phyloP scores from a whole-genome alignment of 1,284 basidiomycete genomes.

The Volvariella volvacea region DNA sequence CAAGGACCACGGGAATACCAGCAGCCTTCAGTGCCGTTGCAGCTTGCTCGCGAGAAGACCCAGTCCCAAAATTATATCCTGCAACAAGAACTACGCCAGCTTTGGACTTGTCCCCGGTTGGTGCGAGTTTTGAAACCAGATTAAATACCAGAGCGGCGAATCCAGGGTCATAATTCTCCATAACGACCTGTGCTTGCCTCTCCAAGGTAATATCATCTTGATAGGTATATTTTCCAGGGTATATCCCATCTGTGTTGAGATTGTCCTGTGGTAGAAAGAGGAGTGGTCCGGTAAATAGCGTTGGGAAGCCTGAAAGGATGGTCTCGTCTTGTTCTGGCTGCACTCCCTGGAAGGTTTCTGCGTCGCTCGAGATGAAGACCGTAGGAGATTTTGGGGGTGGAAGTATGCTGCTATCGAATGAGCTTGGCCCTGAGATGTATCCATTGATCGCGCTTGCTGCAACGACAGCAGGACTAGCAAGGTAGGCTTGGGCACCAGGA shows the following conservation, averaged over 20 bases:
- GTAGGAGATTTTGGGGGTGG: slow-evolving; percentile 50
- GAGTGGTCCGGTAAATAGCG: slow-evolving; percentile 76
- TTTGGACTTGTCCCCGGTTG: slow-evolving; percentile 20
- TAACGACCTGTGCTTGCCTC: slow-evolving; percentile 93
- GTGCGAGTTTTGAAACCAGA: slow-evolving; percentile 19
- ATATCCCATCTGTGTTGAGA: slow-evolving; percentile 97
- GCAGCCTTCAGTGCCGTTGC: slow-evolving; percentile 96
- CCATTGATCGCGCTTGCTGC: slow-evolving; percentile 93
- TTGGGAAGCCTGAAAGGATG: slow-evolving; percentile 78
- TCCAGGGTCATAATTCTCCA: slow-evolving; percentile 96
- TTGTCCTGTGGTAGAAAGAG: slow-evolving; percentile 97
- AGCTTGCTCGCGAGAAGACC: slow-evolving; percentile 97
- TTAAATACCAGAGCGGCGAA: slow-evolving; percentile 75
- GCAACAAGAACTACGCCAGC: slow-evolving; percentile 79
- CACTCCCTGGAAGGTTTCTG: slow-evolving; percentile 19
- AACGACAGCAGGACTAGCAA: slow-evolving; percentile 94
- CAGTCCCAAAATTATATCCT: slow-evolving; percentile 99
- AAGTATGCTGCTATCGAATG: slow-evolving; percentile 49
- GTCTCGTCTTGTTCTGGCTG: slow-evolving; percentile 40
- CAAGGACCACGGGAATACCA: slow-evolving; percentile 89
- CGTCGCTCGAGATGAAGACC: slow-evolving; percentile 47
- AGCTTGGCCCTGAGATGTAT: slow-evolving; percentile 82
- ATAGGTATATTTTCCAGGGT: slow-evolving; percentile 99
- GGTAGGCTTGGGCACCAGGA: slow-evolving; percentile 91
- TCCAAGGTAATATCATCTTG: slow-evolving; percentile 98